phyloP scores from a whole-genome alignment of 805 yeast genomes.

The Kazachstania taianensis region DNA sequence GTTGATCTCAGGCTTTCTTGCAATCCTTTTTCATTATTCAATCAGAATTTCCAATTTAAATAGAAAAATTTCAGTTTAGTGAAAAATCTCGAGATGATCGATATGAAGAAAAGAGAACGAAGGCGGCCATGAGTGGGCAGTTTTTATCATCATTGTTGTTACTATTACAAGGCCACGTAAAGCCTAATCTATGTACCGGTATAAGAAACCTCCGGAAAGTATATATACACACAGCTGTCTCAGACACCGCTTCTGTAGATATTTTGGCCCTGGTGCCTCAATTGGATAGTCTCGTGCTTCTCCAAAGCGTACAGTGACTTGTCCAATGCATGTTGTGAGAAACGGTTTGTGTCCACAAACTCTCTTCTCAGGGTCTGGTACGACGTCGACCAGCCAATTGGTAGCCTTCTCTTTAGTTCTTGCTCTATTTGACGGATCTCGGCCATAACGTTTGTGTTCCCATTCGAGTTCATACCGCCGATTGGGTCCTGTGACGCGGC shows the following conservation, averaged over 20 bases:
- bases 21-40: no score
- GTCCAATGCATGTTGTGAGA: slow-evolving; percentile 64
- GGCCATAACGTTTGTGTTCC: slow-evolving; percentile 46
- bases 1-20: no score
- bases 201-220: no score
- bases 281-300: slow-evolving; percentile 76
- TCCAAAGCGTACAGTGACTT: slow-evolving; percentile 74
- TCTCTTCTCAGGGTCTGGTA: slow-evolving; percentile 75
- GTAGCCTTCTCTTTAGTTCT: slow-evolving; percentile 80
- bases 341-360: slow-evolving; percentile 57
- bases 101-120: no score
- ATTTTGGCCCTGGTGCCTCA: slow-evolving; percentile 78
- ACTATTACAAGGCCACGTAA: slow-evolving; percentile 1
- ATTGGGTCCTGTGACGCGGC: slow-evolving; percentile 56
- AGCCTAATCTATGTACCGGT: no score
- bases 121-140: no score
- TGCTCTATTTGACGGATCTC: slow-evolving; percentile 75
- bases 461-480: slow-evolving; percentile 39
- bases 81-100: no score
- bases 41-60: no score
- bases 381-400: slow-evolving; percentile 93
- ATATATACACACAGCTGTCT: no score
- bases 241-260: slow-evolving; percentile 66
- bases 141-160: no score
- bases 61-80: no score